Conservation (phyloP, 495 filamentous ascomycete species). For the Penicillium psychrofluorescens region DNA sequence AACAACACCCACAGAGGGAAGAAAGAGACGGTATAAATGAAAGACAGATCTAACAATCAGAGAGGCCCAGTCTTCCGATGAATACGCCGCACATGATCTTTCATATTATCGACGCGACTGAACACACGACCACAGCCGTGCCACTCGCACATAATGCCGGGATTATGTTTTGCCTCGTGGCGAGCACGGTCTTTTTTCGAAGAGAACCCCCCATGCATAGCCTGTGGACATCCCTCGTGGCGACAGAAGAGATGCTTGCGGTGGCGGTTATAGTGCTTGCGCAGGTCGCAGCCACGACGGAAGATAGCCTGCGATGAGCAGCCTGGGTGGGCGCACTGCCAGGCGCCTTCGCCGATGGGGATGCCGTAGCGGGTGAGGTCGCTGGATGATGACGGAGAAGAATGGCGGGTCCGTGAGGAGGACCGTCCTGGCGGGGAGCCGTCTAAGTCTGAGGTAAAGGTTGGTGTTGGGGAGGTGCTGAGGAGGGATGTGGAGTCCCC, state of each 20-base stretch:
- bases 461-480: conserved; percentile 13
- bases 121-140: conserved; percentile 52
- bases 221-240: conserved; percentile 51
- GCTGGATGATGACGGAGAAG: conserved; percentile 9
- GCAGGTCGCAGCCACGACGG: conserved; percentile 54
- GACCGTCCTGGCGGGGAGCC: background rate
- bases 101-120: conserved; percentile 61
- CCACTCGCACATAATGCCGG: conserved; percentile 51
- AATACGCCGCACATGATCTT: conserved; percentile 46
- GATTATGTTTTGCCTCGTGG: conserved; percentile 59
- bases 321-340: conserved; percentile 51
- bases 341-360: conserved; percentile 25
- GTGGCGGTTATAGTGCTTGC: conserved; percentile 59
- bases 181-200: conserved; percentile 57
- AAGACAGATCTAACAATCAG: background rate
- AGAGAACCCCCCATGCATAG: conserved; percentile 50
- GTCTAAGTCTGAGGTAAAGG: conserved; percentile 11
- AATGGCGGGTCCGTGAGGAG: conserved; percentile 1
- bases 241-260: conserved; percentile 58
- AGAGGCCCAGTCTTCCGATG: conserved; percentile 21
- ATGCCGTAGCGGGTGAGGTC: conserved; percentile 26
- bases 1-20: background rate
- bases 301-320: conserved; percentile 51
- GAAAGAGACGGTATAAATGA: background rate
- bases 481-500: conserved; percentile 7